Evolutionary conservation across 768 basidiomycete genomes (phyloP), one percentile per base, ranked within the genome.

Genomic region (Candolleomyces aberdarensis): DNA sequence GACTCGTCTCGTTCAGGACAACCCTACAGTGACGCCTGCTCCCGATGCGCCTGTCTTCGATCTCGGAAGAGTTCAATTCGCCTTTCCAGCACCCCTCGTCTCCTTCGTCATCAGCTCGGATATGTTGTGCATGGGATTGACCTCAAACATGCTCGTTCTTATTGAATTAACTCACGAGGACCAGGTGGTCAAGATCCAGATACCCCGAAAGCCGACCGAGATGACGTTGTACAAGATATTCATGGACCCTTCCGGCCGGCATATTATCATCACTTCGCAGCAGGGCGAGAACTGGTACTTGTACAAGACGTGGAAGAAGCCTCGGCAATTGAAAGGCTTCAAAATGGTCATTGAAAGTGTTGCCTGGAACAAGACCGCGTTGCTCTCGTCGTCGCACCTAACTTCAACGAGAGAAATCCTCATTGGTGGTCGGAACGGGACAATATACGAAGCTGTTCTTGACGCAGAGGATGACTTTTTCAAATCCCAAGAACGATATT

Each of bases 221-320:
- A 83, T 92, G 78, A 78, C 82, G 8, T 85, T 98, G 51, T 76
- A 89, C 77, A 89, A 89, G 69, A 74, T 98, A 56, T 98, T 95
- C 75, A 84, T 92, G 70, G 96, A 98, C 72, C 96, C 96, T 14
- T 91, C 94, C 0, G 96, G 96, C 4, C 82, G 91, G 39, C 97
- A 98, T 75, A 83, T 96, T 54, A 74, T 98, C 46, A 81, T 96
- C 57, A 92, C 93, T 0, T 95, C 94, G 9, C 78, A 77, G 13
- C 86, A 93, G 67, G 94, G 94, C 55, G 96, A 99, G 70, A 96
- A 93, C 63, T 98, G 92, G 87, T 98, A 98, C 70, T 76, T 95
- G 3, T 94, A 86, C 68, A 80, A 83, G 57, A 81, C 83, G 9
- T 89, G 88, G 85, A 91, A 90, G 77, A 92, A 94, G 67, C 89